Evolutionary conservation across 371 early-diverging fungal genomes (phyloP), one percentile per base, ranked within the genome.

Genomic region (Rhizopus delemar): DNA sequence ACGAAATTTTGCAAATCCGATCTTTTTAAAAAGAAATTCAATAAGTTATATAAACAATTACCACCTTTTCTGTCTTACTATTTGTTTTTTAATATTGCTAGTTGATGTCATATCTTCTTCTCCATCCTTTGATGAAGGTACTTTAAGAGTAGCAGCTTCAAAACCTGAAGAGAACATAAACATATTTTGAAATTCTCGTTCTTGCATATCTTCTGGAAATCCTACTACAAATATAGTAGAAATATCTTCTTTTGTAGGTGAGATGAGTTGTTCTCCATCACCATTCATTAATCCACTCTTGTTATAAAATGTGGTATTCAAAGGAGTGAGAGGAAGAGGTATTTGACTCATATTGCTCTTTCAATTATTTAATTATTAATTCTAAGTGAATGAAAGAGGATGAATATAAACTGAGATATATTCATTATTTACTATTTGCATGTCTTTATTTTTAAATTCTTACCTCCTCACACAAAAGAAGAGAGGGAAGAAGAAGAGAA

Each of bases 161-260:
- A 94, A 96, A 11, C 95, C 96, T 9, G 90, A 83, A 11, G 87
- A 89, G 66, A 96, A 95, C 15, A 87, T 88, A 73, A 96, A 96
- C 94, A 94, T 93, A 75, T 93, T 94, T 62, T 93, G 93, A 61
- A 96, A 94, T 75, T 96, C 96, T 55, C 96, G 79, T 68, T 96
- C 95, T 65, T 82, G 83, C 86, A 95, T 92, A 68, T 96, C 94
- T 35, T 94, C 93, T 39, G 96, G 96, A 60, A 96, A 93, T 13
- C 96, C 96, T 29, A 94, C 93, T 5, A 96, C 94, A 80, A 95
- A 96, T 60, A 96, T 90, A 45, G 95, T 94, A 9, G 93, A 89
- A 52, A 96, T 78, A 66, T 83, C 84, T 57, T 83, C 81, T 31
- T 41, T 9, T 8, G 46, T 22, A 36, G 34, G 45, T 45, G 46